Base-by-base conservation (phyloP, 1,284 basidiomycete genomes). In the Erythrobasidium hasegawianum region DNA sequence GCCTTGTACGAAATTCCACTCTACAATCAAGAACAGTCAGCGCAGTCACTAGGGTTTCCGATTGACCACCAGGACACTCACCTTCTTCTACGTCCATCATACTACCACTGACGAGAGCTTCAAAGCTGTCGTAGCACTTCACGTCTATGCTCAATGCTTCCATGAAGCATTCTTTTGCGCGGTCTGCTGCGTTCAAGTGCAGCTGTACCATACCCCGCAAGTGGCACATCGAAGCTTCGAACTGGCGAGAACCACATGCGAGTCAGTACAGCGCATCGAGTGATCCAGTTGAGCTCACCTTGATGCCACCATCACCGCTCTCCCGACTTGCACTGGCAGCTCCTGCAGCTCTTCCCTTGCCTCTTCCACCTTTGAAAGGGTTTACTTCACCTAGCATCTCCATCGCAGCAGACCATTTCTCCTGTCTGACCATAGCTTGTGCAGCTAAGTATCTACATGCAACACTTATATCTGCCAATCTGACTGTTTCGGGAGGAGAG, bases 61-160 rank as follows among this genome's bases (percentile, higher is more conserved):
- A 24, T 5, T 4, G 33, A 33, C 5, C 4, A 33, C 11, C 33
- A n/a, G 1, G 9, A 4, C 8, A 56, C 80, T 54, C 64, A 90
- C 92, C 92, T 84, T 97, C 94, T 68, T 90, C 86, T 0, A 87
- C 84, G 14, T 87, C 85, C 87, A 97, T 89, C 90, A 96, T 93
- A 75, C 94, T 89, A 1, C 92, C 89, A 45, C 86, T 87, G 20
- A 97, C 82, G 4, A 99, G 83, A 69, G 94, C 88, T 61, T 89
- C 85, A 74, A 97, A 98, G 1, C 92, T 88, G 71, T 98, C 96
- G 75, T 93, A 98, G 77, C 95, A 97, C 77, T 97, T 97, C 26
- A 98, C 90, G 73, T 99, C 96, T 13, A 97, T 81, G 0, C 87
- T 84, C 14, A 99, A 82, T 0, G 96, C 94, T 72, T 97, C 92